Conservation (phyloP, 768 basidiomycete genomes). For the Botryobasidium botryosum region DNA sequence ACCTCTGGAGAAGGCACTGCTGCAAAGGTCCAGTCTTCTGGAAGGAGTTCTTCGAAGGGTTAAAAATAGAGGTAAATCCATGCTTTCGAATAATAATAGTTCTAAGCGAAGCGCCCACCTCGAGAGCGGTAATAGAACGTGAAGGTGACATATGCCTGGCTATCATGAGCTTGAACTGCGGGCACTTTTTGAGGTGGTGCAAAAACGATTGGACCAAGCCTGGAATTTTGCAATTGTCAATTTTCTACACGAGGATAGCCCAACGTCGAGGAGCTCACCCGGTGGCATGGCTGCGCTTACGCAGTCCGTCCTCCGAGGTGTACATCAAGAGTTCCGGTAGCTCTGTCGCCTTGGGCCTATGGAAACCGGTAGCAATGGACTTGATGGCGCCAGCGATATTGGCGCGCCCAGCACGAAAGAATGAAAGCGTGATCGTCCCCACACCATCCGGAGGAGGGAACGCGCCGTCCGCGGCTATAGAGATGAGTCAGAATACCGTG, state of each 20-base stretch:
- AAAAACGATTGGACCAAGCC: constrained; percentile 1
- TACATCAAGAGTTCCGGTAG: not conserved
- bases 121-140: constrained; percentile 1
- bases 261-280: not conserved
- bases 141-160: not conserved
- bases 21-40: too few relatives aligned
- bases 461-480: not conserved
- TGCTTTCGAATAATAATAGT: too few relatives aligned
- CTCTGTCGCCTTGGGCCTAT: not conserved
- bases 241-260: too few relatives aligned
- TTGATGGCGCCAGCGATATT: not conserved
- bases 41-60: too few relatives aligned
- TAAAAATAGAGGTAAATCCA: too few relatives aligned
- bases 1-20: too few relatives aligned
- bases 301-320: not conserved
- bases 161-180: not conserved
- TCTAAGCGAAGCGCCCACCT: too few relatives aligned
- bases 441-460: not conserved
- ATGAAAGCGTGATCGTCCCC: not conserved
- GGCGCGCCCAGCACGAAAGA: not conserved
- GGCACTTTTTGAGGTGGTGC: constrained; percentile 1
- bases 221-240: too few relatives aligned
- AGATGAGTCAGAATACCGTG: not conserved
- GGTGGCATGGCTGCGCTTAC: not conserved
- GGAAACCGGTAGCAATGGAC: constrained; percentile 1